Base-by-base conservation (phyloP, 1,284 basidiomycete species). In the Apiotrichum laibachii region DNA sequence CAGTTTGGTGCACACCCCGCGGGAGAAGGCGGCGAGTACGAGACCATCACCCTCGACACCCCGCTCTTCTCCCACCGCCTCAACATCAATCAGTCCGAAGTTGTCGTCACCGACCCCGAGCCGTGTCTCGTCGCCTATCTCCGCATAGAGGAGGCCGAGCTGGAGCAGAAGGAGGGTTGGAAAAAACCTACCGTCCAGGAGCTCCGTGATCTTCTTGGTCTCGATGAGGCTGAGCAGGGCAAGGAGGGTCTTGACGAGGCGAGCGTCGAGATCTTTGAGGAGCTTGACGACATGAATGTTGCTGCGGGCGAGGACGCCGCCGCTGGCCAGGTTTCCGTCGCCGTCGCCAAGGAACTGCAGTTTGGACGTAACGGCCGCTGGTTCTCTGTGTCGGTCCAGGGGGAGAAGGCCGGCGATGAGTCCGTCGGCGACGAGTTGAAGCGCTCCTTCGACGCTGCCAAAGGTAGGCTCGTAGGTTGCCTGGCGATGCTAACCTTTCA, bases 21-120 rank as follows among this genome's bases (percentile, higher is more conserved):
- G 63, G 96, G 96, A 5, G 96, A 99, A 79, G 96, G 96, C 3
- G 96, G 96, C 2, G 96, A 99, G 80, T 99, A 98, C 75, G 96
- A 99, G 76, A 92, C 90, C 0, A 79, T 98, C 57, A 96, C 95
- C 1, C 80, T 95, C 21, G 91, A 98, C 68, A 90, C 88, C 61
- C 91, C 94, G 0, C 72, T 97, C 21, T 99, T 96, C 83, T 90
- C 89, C 66, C 82, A 83, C 50, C 82, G 84, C 13, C 87, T 99
- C 45, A 73, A 80, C 5, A 75, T 98, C 48, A 81, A 78, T 31
- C 84, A 86, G 51, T 83, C 83, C 1, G 86, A 90, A 69, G 84
- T 83, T 0, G 85, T 93, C 26, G 84, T 75, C 82, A 85, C 72
- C 83, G 78, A 79, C 63, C 77, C 68, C 39, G 75, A 75, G 60